Conservation (phyloP, 768 basidiomycete genomes). For the Daedalea quercina region DNA sequence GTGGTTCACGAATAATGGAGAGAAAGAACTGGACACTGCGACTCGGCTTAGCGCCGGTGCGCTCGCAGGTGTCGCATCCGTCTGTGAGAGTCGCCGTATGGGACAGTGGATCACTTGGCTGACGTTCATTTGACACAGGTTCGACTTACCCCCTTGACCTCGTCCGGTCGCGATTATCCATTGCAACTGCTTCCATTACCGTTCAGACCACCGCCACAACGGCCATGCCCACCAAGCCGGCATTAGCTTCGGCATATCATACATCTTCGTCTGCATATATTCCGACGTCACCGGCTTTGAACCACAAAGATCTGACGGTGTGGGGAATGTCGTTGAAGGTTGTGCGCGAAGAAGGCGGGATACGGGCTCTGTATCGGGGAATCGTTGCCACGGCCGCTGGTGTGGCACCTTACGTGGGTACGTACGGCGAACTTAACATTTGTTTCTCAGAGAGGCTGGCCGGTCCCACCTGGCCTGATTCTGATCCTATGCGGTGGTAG, state of each 20-base stretch:
- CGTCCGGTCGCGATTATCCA: slow-evolving; percentile 85
- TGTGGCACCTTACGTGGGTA: slow-evolving; percentile 77
- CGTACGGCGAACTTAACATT: slow-evolving; percentile 1
- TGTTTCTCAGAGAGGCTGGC: not conserved
- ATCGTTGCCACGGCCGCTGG: slow-evolving; percentile 79
- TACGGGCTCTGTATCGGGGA: slow-evolving; percentile 83
- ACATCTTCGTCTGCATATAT: slow-evolving; percentile 34
- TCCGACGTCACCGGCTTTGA: slow-evolving; percentile 28
- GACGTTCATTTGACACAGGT: slow-evolving; percentile 33
- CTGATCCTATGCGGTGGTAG: slow-evolving; percentile 3
- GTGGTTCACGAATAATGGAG: slow-evolving; percentile 67
- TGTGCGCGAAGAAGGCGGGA: slow-evolving; percentile 86
- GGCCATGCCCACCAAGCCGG: slow-evolving; percentile 25
- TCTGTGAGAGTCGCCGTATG: slow-evolving; percentile 52
- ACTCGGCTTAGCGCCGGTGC: slow-evolving; percentile 83
- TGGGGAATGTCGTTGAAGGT: slow-evolving; percentile 89
- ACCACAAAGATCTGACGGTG: slow-evolving; percentile 57
- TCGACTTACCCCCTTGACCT: slow-evolving; percentile 93
- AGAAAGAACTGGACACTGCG: slow-evolving; percentile 79
- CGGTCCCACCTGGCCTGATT: not conserved
- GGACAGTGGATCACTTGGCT: not conserved
- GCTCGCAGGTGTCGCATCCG: slow-evolving; percentile 89
- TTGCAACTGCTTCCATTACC: slow-evolving; percentile 80
- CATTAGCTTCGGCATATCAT: slow-evolving; percentile 48
- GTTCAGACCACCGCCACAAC: slow-evolving; percentile 17